Evolutionary conservation across 1,284 basidiomycete species (phyloP).

Genomic region (Cryptococcus jaspeensis): DNA sequence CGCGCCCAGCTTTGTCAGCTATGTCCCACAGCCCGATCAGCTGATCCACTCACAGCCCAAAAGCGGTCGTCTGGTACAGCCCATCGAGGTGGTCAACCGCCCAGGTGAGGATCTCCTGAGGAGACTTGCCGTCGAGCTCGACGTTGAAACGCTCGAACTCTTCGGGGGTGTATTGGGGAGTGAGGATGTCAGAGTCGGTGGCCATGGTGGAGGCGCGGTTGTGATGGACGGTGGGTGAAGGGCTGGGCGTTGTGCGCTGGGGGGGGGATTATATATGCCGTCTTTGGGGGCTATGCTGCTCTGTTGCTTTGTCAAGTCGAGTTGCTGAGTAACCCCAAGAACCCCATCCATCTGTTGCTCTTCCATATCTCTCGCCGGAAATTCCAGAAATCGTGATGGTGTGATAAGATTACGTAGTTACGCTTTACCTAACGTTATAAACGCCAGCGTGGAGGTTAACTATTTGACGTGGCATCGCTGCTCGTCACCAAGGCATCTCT

Average conservation of each 20-base stretch:
- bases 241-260: neutral
- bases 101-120: constrained; percentile 82
- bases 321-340: no score
- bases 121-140: constrained; percentile 66
- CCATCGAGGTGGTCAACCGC: constrained; percentile 67
- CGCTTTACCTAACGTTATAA: neutral
- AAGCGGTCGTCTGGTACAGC: constrained; percentile 88
- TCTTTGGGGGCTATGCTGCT: neutral
- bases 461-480: neutral
- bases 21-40: neutral
- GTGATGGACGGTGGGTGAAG: no score
- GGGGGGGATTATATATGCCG: neutral
- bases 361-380: neutral
- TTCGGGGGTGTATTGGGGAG: constrained; percentile 63
- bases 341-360: neutral
- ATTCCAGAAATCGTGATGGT: neutral
- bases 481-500: neutral
- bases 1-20: neutral
- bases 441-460: neutral
- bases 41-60: constrained; percentile 62
- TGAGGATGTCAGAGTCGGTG: constrained; percentile 26
- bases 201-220: constrained; percentile 8
- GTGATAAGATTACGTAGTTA: neutral
- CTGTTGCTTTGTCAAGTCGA: neutral
- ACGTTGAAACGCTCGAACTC: constrained; percentile 69